Evolutionary conservation across 169 alveolate genomes (phyloP).

Genomic region (Plasmodium relictum): DNA sequence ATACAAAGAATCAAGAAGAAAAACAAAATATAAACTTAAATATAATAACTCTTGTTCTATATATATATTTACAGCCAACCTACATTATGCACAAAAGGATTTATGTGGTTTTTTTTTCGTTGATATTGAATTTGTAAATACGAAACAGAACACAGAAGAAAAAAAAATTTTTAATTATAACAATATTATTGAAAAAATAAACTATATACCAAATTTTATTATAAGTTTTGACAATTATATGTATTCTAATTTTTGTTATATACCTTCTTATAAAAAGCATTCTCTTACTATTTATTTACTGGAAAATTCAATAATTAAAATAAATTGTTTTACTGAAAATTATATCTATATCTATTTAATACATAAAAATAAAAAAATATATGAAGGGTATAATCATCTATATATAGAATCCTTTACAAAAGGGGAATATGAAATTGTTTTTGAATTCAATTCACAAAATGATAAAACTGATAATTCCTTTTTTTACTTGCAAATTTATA

Average conservation of each 20-base stretch:
- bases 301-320: slow-evolving; percentile 31
- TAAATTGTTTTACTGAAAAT: slow-evolving; percentile 55
- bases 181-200: slow-evolving; percentile 5
- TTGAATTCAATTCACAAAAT: slow-evolving; percentile 28
- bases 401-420: slow-evolving; percentile 50
- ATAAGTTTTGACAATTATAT: slow-evolving; percentile 46
- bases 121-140: slow-evolving; percentile 41
- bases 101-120: slow-evolving; percentile 59
- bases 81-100: slow-evolving; percentile 11
- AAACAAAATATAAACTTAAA: slow-evolving; percentile 16
- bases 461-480: slow-evolving; percentile 20
- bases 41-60: neutral
- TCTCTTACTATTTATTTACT: slow-evolving; percentile 24
- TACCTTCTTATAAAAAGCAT: slow-evolving; percentile 40
- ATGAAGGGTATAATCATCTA: slow-evolving; percentile 53
- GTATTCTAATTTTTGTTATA: slow-evolving; percentile 24
- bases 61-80: slow-evolving; percentile 19
- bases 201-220: slow-evolving; percentile 33
- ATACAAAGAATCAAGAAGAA: slow-evolving; percentile 17
- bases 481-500: slow-evolving; percentile 60
- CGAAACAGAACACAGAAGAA: neutral
- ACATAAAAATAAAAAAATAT: slow-evolving; percentile 8
- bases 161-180: neutral
- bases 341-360: slow-evolving; percentile 40
- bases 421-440: slow-evolving; percentile 47